Percentiles rank a stretch among this genome's conserved stretches.
These are phyloP conservation scores for Thelonectria discophora DNA, from an alignment of 2,329 filamentous ascomycete species.

Conservation along the genomic window DNA sequence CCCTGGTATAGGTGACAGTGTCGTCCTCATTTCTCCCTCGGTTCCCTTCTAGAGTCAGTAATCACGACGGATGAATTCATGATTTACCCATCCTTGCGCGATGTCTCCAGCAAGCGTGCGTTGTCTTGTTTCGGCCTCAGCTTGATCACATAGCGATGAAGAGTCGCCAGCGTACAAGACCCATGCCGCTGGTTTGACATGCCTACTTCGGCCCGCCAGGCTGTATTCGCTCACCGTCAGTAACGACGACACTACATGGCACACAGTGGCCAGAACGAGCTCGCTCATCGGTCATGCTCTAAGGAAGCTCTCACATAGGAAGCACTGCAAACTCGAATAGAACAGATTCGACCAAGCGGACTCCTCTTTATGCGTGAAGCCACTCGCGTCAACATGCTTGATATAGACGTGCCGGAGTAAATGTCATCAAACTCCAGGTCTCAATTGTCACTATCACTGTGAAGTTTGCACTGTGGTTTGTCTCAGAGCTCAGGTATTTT, in stretches of 20 bases:
- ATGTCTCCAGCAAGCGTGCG: neutral
- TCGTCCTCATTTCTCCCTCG: conserved; percentile 75
- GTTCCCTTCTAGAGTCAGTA: conserved; percentile 50
- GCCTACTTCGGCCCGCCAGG: neutral
- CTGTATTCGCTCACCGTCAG: neutral
- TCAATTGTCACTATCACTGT: neutral
- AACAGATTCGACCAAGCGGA: neutral
- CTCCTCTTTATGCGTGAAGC: neutral
- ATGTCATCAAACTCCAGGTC: neutral
- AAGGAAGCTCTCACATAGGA: neutral
- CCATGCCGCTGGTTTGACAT: neutral
- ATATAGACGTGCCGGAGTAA: neutral
- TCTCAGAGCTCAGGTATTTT: neutral
- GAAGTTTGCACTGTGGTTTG: conserved; percentile 8
- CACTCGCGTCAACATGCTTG: neutral
- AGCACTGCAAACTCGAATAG: conserved; percentile 5
- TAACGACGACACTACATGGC: conserved; percentile 2
- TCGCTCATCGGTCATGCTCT: neutral
- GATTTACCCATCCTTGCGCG: conserved; percentile 1
- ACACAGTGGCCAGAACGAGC: neutral
- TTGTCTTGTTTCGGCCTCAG: conserved; percentile 1
- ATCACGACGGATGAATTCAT: conserved; percentile 3
- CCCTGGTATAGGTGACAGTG: conserved; percentile 68
- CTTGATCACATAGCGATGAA: neutral
- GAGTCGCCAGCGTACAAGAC: conserved; percentile 1